Evolutionary conservation across 345 rosid species (phyloP).

Genomic region (Dipteronia dyeriana): DNA sequence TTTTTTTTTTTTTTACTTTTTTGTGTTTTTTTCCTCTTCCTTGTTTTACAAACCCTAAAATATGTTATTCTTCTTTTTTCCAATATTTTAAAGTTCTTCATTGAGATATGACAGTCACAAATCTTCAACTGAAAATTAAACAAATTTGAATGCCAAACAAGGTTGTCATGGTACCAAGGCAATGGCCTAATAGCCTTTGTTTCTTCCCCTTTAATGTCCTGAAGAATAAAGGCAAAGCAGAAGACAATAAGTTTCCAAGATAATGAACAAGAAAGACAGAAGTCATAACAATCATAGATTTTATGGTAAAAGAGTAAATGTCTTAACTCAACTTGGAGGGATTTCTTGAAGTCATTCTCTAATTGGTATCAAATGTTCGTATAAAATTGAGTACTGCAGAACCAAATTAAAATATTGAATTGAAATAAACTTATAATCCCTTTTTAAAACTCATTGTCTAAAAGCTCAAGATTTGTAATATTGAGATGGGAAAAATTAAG

Average conservation of each 20-base stretch:
- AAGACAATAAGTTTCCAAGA: not conserved
- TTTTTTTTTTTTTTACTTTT: too few relatives aligned
- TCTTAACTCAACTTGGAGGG: slow-evolving; percentile 74
- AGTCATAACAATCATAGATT: not conserved
- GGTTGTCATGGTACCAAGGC: slow-evolving; percentile 85
- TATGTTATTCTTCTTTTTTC: too few relatives aligned
- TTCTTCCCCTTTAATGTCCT: too few relatives aligned
- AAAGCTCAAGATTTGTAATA: not conserved
- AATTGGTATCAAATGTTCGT: slow-evolving; percentile 61
- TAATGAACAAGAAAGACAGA: slow-evolving; percentile 7
- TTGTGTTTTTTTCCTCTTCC: too few relatives aligned
- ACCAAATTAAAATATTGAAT: not conserved
- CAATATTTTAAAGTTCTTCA: too few relatives aligned
- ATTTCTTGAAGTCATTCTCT: slow-evolving; percentile 77
- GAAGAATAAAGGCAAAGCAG: too few relatives aligned
- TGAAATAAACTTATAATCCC: not conserved
- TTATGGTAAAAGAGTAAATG: not conserved
- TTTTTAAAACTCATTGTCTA: not conserved
- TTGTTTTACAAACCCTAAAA: too few relatives aligned
- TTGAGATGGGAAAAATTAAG: not conserved
- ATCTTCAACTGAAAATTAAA: too few relatives aligned
- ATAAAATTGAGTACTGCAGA: slow-evolving; percentile 82
- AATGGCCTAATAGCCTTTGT: slow-evolving; percentile 34
- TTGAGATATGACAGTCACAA: too few relatives aligned
- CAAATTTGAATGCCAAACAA: slow-evolving; percentile 90